Evolutionary conservation across 148 eudicot species (phyloP), one percentile per base, ranked within the genome.

Genomic region (Camellia japonica): DNA sequence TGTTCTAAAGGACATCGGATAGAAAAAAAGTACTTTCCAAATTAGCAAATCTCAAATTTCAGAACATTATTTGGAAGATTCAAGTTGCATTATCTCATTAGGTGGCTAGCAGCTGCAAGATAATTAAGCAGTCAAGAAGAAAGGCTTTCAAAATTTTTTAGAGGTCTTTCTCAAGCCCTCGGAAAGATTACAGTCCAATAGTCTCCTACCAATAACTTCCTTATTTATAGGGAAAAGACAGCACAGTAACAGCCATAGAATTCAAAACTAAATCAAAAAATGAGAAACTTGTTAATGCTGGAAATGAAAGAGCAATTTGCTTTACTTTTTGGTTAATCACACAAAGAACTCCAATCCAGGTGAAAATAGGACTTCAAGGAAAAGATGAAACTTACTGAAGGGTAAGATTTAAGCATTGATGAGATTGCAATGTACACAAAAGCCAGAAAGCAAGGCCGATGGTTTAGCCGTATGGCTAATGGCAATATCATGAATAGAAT

Each of bases 371-470:
- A 74, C 8, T 51, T 38, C 46, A 77, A 73, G 44, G 18, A 68
- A 41, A 58, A 71, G 49, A 23, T 6, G 71, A 16, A 46, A 89
- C 98, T 92, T 82, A 95, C 98, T 0, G 99, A 96, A 84, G 99
- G 99, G 83, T 96, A 96, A 79, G 99, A 91, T 86, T 96, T 96
- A 68, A 96, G 97, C 88, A 96, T 89, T 51, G 99, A 90, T 74
- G 89, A 90, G 86, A 93, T 91, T 72, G 99, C 93, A 83, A 93
- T 83, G 84, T 90, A 93, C 49, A 91, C 90, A 86, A 96, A 91
- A 80, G 92, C 98, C 85, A 96, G 80, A 87, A 96, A 96, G 84
- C 93, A 90, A 67, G 99, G 99, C 71, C 99, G 89, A 79, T 96
- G 97, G 59, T 87, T 90, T 84, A 96, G 86, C 69, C 98, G 90